Evolutionary conservation across 2,329 filamentous ascomycete genomes (phyloP).

Genomic region (Talaromyces sp.): DNA sequence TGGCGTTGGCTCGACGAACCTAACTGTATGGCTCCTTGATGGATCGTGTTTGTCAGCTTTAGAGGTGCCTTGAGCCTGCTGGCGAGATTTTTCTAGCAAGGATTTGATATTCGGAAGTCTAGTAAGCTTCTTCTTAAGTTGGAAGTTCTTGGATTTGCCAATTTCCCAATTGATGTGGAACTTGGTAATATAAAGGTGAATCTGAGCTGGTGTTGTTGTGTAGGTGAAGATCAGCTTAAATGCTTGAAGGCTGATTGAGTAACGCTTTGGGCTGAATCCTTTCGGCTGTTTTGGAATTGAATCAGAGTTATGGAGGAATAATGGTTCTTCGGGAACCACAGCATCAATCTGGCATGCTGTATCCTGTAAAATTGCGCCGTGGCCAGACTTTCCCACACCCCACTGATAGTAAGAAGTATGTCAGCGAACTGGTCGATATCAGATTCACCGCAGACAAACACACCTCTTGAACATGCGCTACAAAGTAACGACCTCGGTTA

Average conservation of each 20-base stretch:
- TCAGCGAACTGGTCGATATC: constrained; percentile 4
- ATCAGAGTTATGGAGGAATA: constrained; percentile 24
- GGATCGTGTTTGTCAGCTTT: neutral
- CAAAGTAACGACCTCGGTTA: constrained; percentile 4
- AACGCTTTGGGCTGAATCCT: constrained; percentile 28
- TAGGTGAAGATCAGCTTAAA: constrained; percentile 42
- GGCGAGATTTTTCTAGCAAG: constrained; percentile 19
- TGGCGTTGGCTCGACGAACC: neutral
- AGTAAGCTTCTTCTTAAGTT: constrained; percentile 21
- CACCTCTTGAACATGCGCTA: constrained; percentile 37
- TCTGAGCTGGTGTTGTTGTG: constrained; percentile 21
- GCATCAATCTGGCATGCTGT: constrained; percentile 37
- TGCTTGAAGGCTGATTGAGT: constrained; percentile 33
- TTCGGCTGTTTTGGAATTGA: constrained; percentile 2
- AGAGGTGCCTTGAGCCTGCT: constrained; percentile 9
- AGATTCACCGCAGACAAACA: neutral
- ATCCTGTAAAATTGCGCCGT: constrained; percentile 38
- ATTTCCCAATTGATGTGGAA: constrained; percentile 29
- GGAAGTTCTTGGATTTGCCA: constrained; percentile 13
- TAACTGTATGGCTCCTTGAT: constrained; percentile 5
- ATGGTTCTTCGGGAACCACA: constrained; percentile 30
- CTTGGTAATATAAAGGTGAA: constrained; percentile 29
- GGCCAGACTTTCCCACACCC: constrained; percentile 20
- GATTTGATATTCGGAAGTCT: constrained; percentile 19
- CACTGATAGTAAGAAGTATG: constrained; percentile 25